A percentile compares a stretch with the other conserved stretches of the same genome.
Evolutionary conservation across 805 yeast species (phyloP).

Genomic region (Cyberlindnera saturnus): DNA sequence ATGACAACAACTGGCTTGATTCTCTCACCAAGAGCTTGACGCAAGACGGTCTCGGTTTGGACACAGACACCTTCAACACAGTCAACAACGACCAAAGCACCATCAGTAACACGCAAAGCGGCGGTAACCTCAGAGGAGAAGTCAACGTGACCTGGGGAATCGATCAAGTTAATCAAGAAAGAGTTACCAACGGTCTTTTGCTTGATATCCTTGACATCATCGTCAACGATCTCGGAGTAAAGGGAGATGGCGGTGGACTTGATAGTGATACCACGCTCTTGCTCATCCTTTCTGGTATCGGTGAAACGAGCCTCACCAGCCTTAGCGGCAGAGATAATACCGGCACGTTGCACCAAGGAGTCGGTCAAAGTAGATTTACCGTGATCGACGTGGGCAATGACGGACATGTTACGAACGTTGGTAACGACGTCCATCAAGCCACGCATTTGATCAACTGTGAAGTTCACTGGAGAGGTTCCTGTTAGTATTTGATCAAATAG

Average conservation of each 20-base stretch:
- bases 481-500: conserved; percentile 17
- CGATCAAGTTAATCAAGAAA: conserved; percentile 96
- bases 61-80: conserved; percentile 99
- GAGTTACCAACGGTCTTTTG: conserved; percentile 82
- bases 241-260: conserved; percentile 98
- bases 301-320: conserved; percentile 99
- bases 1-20: conserved; percentile 97
- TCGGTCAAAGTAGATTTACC: conserved; percentile 99
- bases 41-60: conserved; percentile 98
- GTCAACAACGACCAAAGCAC: conserved; percentile 99
- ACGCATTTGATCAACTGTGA: conserved; percentile 89
- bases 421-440: conserved; percentile 99
- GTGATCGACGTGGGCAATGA: conserved; percentile 99
- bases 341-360: conserved; percentile 98
- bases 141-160: conserved; percentile 99
- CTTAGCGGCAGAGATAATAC: conserved; percentile 99
- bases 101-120: conserved; percentile 99
- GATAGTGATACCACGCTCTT: conserved; percentile 99
- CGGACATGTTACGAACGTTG: conserved; percentile 99
- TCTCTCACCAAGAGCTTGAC: conserved; percentile 99
- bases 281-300: conserved; percentile 99
- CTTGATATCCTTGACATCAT: conserved; percentile 84
- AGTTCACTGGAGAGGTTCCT: conserved; percentile 33
- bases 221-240: conserved; percentile 81
- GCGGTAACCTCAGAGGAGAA: conserved; percentile 99